Percentiles rank a stretch among this genome's conserved stretches.
phyloP scores from a whole-genome alignment of 371 early-diverging fungal species.

The Synchytrium microbalum region DNA sequence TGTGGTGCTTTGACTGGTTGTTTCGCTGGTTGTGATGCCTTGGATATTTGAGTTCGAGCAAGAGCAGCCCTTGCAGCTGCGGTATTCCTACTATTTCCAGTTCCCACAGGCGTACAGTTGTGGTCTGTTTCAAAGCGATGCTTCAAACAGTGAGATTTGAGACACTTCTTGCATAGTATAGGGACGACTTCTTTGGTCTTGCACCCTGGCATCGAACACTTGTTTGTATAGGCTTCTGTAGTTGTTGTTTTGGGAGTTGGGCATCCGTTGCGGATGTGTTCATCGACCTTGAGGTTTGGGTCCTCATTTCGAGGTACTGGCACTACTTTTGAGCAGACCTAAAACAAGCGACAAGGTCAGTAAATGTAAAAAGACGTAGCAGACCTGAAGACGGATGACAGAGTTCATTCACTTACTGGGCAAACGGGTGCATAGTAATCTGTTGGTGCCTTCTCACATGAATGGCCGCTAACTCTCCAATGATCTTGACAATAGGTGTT shows the following conservation, averaged over 20 bases:
- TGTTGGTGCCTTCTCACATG: not conserved
- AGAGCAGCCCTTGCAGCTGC: not conserved
- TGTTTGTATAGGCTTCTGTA: slow-evolving; percentile 8
- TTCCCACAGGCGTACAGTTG: not conserved
- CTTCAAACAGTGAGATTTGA: slow-evolving; percentile 13
- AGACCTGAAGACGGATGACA: not conserved
- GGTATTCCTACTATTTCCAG: not conserved
- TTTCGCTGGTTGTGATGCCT: no score
- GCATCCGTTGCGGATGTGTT: slow-evolving; percentile 15
- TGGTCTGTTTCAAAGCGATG: slow-evolving; percentile 21
- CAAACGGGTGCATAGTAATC: not conserved
- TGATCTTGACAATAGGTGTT: slow-evolving; percentile 1
- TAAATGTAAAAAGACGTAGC: not conserved
- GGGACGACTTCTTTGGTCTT: slow-evolving; percentile 14
- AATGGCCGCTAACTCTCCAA: slow-evolving; percentile 3
- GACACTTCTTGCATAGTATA: slow-evolving; percentile 15
- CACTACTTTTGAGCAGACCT: slow-evolving; percentile 17
- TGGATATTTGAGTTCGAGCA: no score
- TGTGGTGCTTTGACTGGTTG: no score
- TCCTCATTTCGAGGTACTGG: slow-evolving; percentile 15
- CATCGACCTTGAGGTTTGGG: slow-evolving; percentile 16
- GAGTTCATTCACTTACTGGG: not conserved
- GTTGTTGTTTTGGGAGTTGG: slow-evolving; percentile 10
- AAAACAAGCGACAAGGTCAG: not conserved
- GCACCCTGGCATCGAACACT: slow-evolving; percentile 14